Conservation (phyloP, 2,329 filamentous ascomycete genomes). For the Exophiala sideris region DNA sequence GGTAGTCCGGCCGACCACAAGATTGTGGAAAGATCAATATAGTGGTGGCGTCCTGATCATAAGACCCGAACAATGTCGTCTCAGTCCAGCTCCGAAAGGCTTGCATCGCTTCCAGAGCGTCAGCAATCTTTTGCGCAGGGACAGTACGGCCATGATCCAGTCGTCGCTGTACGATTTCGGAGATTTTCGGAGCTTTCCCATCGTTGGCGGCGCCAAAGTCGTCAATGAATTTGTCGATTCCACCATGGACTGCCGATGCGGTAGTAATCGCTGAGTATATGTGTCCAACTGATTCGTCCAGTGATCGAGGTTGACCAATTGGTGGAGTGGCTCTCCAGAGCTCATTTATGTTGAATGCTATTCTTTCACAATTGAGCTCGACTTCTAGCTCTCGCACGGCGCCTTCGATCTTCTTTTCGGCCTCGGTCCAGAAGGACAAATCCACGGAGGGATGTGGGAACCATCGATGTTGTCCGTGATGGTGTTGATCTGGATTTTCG, state of each 20-base stretch:
- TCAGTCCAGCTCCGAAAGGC: conserved; percentile 44
- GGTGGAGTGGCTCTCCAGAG: conserved; percentile 32
- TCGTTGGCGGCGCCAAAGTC: conserved; percentile 29
- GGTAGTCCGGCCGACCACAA: conserved; percentile 22
- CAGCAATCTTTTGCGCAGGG: conserved; percentile 37
- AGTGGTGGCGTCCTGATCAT: conserved; percentile 23
- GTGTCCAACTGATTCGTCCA: conserved; percentile 22
- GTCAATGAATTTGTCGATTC: conserved; percentile 41
- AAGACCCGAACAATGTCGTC: conserved; percentile 24
- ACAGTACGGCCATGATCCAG: conserved; percentile 48
- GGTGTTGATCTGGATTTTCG: conserved; percentile 12
- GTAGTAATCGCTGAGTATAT: conserved; percentile 29
- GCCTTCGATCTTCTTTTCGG: conserved; percentile 28
- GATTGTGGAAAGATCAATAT: conserved; percentile 25
- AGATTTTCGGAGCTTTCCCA: conserved; percentile 42
- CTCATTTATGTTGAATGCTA: conserved; percentile 30
- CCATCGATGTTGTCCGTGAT: conserved; percentile 25
- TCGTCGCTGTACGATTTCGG: conserved; percentile 47
- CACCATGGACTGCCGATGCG: conserved; percentile 45
- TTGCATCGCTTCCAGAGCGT: conserved; percentile 51
- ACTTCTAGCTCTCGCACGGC: conserved; percentile 28
- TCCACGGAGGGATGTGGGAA: conserved; percentile 29
- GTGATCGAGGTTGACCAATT: conserved; percentile 14
- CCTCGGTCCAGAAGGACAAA: conserved; percentile 24
- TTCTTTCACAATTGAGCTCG: conserved; percentile 29